Base-by-base conservation (phyloP, 306 rosid genomes). In the Citrullus amarus region DNA sequence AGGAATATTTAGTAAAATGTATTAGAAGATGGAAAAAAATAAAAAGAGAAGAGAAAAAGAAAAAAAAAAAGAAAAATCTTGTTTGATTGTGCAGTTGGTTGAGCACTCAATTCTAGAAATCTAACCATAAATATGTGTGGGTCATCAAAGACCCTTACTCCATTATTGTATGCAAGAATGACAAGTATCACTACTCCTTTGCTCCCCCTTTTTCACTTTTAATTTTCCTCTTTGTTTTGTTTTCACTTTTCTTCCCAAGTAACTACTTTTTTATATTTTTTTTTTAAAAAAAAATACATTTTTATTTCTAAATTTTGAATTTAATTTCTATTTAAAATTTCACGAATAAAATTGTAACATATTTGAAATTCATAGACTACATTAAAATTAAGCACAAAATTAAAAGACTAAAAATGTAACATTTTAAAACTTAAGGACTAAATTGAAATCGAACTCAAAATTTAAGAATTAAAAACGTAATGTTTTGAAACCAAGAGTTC, bases 31-130 rank as follows among this genome's bases (percentile, higher is more conserved):
- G n/a, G 18, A 44, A 22, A 70, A 3, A 22, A 13, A 25, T 0
- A 25, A 25, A 25, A 25, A 25, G 1, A 25, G 28, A 25, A 25
- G 28, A 25, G 0, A 25, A 11, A 11, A 20, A 41, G 2, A 15
- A 41, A 11, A 25, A n/a, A 0, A 22, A 10, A 39, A 41, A 10
- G n/a, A 16, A 18, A 13, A 71, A 73, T 16, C 4, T 13, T 30
- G 18, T 74, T 51, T 51, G 12, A 74, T 73, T 10, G 25, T 9
- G 30, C 9, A 74, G 63, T 54, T 74, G 18, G 78, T 74, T 74
- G 78, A 53, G 63, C 62, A 73, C 77, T 72, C 77, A 72, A 72
- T 72, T 72, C 77, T 8, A 51, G 16, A 73, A 51, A 73, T 73
- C 61, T 51, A 73, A 73, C 44, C 61, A 51, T 34, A 53, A 54